Evolutionary conservation across 1,139 yeast species (phyloP).

Genomic region (Lodderomyces metapsilosis): DNA sequence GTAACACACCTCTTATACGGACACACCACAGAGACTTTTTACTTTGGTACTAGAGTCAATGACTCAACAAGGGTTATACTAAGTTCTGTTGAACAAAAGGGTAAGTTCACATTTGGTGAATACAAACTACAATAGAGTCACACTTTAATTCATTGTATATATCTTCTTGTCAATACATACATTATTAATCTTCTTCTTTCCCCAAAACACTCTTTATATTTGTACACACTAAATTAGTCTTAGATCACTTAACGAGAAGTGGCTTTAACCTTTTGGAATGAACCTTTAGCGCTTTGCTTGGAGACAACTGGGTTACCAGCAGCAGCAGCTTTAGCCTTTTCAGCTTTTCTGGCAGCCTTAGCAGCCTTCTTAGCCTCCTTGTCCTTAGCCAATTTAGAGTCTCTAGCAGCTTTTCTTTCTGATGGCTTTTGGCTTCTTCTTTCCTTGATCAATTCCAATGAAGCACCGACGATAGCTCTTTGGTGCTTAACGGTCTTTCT

Average conservation of each 20-base stretch:
- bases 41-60: constrained; percentile 32
- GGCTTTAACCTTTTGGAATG: constrained; percentile 94
- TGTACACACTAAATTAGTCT: not conserved
- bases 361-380: constrained; percentile 95
- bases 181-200: not conserved
- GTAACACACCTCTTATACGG: constrained; percentile 30
- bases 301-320: constrained; percentile 63
- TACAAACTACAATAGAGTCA: constrained; percentile 17
- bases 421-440: constrained; percentile 96
- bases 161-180: not conserved
- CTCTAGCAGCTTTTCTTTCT: constrained; percentile 97
- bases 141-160: constrained; percentile 1
- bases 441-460: constrained; percentile 96
- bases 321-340: constrained; percentile 83
- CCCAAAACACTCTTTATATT: not conserved
- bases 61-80: constrained; percentile 23
- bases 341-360: constrained; percentile 94
- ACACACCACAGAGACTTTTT: constrained; percentile 45
- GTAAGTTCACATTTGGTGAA: constrained; percentile 38
- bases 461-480: constrained; percentile 99
- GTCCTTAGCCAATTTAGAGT: constrained; percentile 83
- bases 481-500: constrained; percentile 98
- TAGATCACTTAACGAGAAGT: constrained; percentile 76
- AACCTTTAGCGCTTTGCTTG: constrained; percentile 89
- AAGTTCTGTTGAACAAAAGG: constrained; percentile 23